Evolutionary conservation across 805 yeast species (phyloP).

Genomic region (Candida morakotiae): DNA sequence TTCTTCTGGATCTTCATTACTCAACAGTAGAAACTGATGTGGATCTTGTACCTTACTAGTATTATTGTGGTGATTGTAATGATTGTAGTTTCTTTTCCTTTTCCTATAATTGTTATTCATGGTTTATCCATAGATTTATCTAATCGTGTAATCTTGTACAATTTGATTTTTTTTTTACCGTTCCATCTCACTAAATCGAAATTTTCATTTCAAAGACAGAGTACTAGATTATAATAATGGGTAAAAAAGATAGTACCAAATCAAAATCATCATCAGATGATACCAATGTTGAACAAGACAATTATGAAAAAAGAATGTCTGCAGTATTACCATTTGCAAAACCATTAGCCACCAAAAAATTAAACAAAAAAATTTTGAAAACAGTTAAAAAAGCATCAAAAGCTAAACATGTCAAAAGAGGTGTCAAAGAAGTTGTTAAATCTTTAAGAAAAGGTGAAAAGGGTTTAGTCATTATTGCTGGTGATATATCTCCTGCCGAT

Average conservation of each 20-base stretch:
- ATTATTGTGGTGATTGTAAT: too few relatives aligned
- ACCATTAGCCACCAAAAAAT: slow-evolving; percentile 93
- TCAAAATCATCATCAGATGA: slow-evolving; percentile 22
- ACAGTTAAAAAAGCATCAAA: slow-evolving; percentile 97
- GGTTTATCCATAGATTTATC: too few relatives aligned
- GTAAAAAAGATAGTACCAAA: slow-evolving; percentile 38
- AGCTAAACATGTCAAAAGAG: slow-evolving; percentile 97
- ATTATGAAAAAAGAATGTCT: slow-evolving; percentile 88
- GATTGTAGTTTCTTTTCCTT: too few relatives aligned
- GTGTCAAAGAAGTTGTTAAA: slow-evolving; percentile 98
- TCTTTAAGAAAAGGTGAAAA: slow-evolving; percentile 97
- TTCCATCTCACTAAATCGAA: not conserved
- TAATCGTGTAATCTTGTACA: too few relatives aligned
- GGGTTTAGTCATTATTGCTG: slow-evolving; percentile 94
- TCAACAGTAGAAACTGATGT: slow-evolving; percentile 1
- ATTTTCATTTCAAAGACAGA: too few relatives aligned
- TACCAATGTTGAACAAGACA: slow-evolving; percentile 46
- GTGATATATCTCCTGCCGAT: slow-evolving; percentile 96
- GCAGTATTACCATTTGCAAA: slow-evolving; percentile 89
- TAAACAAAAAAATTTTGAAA: slow-evolving; percentile 91
- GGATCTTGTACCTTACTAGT: too few relatives aligned
- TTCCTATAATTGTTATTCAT: slow-evolving; percentile 2
- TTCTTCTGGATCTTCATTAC: not conserved
- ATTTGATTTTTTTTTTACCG: not conserved
- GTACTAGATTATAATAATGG: too few relatives aligned